Conservation (phyloP, 768 basidiomycete species). For the Rhizopogon rudus region DNA sequence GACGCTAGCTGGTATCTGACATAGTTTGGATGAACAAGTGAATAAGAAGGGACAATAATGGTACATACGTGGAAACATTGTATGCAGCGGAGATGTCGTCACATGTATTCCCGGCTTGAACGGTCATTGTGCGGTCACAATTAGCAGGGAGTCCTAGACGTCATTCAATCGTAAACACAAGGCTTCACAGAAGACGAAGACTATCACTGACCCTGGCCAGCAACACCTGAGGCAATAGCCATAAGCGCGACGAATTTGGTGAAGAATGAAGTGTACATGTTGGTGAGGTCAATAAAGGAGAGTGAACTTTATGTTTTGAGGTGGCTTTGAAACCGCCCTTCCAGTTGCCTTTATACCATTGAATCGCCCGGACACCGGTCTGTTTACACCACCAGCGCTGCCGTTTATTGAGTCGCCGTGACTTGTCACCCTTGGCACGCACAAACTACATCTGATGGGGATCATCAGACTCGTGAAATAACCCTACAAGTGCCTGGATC, state of each 20-base stretch:
- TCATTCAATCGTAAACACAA: neutral
- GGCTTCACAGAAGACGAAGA: neutral
- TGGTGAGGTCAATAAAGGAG: neutral
- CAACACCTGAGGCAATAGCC: neutral
- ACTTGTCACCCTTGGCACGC: neutral
- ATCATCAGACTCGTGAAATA: neutral
- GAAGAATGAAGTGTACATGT: slow-evolving; percentile 16
- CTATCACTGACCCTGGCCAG: slow-evolving; percentile 14
- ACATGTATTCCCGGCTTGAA: slow-evolving; percentile 50
- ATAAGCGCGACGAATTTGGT: slow-evolving; percentile 8
- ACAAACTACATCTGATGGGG: neutral
- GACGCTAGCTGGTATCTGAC: slow-evolving; percentile 57
- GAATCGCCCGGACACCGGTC: neutral
- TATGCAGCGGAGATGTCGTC: slow-evolving; percentile 46
- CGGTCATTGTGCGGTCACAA: slow-evolving; percentile 51
- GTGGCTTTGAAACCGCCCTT: neutral
- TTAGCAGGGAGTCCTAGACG: neutral
- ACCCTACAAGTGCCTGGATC: neutral
- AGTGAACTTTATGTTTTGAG: neutral
- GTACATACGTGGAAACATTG: slow-evolving; percentile 42
- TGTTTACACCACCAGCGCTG: neutral
- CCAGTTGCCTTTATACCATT: slow-evolving; percentile 15
- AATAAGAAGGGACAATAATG: neutral
- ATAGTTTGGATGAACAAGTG: neutral
- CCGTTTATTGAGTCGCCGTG: neutral